A percentile compares a stretch with the other conserved stretches of the same genome.
These are phyloP conservation scores for Anisodus tanguticus DNA, from an alignment of 257 asterid species.

Conservation along the genomic window DNA sequence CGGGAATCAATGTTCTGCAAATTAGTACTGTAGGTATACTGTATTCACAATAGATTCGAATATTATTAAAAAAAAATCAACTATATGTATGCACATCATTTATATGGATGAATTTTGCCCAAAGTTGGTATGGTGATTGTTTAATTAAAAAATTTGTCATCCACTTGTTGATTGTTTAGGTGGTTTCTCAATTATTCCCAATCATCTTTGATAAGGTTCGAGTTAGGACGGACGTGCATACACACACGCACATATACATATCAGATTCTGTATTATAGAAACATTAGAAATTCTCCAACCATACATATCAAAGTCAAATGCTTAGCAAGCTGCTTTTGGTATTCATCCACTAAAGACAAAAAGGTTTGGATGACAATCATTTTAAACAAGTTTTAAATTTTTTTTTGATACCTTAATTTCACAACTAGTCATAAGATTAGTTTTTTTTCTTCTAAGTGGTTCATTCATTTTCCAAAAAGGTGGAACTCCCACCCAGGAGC, in stretches of 20 bases:
- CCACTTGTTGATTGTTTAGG: conserved; percentile 25
- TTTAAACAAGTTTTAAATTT: not conserved
- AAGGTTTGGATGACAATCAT: conserved; percentile 22
- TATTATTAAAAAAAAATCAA: not conserved
- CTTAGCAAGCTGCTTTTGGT: conserved; percentile 23
- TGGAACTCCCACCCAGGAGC: no score
- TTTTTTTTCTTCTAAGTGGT: not conserved
- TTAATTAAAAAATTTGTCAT: not conserved
- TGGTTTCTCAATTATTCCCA: conserved; percentile 33
- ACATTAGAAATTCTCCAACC: not conserved
- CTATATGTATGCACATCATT: not conserved
- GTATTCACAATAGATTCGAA: not conserved
- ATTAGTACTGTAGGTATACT: not conserved
- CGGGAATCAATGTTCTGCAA: not conserved
- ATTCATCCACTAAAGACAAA: conserved; percentile 32
- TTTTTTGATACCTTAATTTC: not conserved
- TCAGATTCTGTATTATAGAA: not conserved
- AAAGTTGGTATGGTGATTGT: not conserved
- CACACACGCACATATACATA: not conserved
- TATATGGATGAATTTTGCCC: not conserved
- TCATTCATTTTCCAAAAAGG: no score
- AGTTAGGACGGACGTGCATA: conserved; percentile 16
- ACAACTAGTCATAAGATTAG: conserved; percentile 2
- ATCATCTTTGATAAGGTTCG: conserved; percentile 35
- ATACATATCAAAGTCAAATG: conserved; percentile 38